Evolutionary conservation across 2,329 filamentous ascomycete species (phyloP), one percentile per base, ranked within the genome.

Genomic region (Trichoderma semiorbis): DNA sequence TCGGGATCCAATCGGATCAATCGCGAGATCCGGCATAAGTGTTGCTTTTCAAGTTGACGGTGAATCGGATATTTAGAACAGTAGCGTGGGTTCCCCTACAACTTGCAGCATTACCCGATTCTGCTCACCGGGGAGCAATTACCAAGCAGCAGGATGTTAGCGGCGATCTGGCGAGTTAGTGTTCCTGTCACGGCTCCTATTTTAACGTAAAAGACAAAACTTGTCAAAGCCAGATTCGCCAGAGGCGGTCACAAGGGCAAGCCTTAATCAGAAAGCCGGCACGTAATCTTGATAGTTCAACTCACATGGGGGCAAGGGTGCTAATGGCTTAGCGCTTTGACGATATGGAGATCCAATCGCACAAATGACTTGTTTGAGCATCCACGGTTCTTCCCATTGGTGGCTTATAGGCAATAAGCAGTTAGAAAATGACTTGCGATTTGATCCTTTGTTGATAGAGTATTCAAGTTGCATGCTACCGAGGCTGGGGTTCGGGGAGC

Each of bases 71-170:
- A 53, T 61, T 34, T 21, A 62, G 10, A 21, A 28, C 8, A 32
- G 3, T 36, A 62, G 57, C 36, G 39, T 5, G 12, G 26, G 7
- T n/a, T 43, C 36, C 36, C 36, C 16, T 43, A 43, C 36, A 43
- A n/a, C n/a, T 61, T 21, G 36, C 55, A 26, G 5, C 12, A 62
- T 53, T 53, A 53, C 66, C 57, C 66, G 26, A 53, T 62, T 62
- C 39, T 26, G 28, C 66, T 69, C 57, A 53, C 66, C 66, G 39
- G 66, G 11, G 21, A 50, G 18, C 60, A 69, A 69, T 69, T 62
- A 69, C 55, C 57, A 69, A 69, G 66, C 66, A 62, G 26, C 14
- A 43, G 24, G 28, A 30, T 30, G 55, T n/a, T 43, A 47, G 34
- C 28, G 55, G 36, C 57, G 55, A 24, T 32, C 26, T 60, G 36